These are phyloP conservation scores for Fomes fomentarius DNA, from an alignment of 1,284 basidiomycete species.

Conservation along the genomic window DNA sequence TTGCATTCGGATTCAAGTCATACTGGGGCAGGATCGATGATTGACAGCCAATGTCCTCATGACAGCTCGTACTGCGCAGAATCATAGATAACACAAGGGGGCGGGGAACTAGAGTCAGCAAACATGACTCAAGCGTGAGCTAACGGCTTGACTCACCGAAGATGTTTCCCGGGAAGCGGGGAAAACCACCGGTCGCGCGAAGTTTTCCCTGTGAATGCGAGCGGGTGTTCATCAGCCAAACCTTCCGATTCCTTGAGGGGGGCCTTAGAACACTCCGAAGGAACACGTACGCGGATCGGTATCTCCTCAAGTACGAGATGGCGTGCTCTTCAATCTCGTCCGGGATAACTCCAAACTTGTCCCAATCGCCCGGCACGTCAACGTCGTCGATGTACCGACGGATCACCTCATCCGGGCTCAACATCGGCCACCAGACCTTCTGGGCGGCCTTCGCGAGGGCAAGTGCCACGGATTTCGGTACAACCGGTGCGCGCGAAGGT, in stretches of 20 bases:
- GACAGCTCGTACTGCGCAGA: constrained; percentile 18
- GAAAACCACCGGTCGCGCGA: constrained; percentile 29
- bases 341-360: constrained; percentile 69
- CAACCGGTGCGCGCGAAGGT: constrained; percentile 66
- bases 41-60: constrained; percentile 13
- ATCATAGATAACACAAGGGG: not conserved
- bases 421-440: constrained; percentile 89
- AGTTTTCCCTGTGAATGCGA: constrained; percentile 27
- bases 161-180: constrained; percentile 28
- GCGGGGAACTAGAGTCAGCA: constrained; percentile 7
- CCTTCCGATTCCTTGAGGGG: constrained; percentile 2
- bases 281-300: constrained; percentile 75
- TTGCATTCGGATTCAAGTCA: not conserved
- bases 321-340: constrained; percentile 90
- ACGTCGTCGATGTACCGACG: constrained; percentile 88
- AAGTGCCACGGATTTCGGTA: constrained; percentile 81
- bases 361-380: constrained; percentile 67
- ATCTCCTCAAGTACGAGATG: constrained; percentile 89
- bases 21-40: not conserved
- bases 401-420: constrained; percentile 90
- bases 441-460: constrained; percentile 72
- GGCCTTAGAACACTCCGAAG: not conserved
- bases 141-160: constrained; percentile 26
- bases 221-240: constrained; percentile 13
- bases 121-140: constrained; percentile 16